Base-by-base conservation (phyloP, 305 asterid species). In the Ajuga reptans region DNA sequence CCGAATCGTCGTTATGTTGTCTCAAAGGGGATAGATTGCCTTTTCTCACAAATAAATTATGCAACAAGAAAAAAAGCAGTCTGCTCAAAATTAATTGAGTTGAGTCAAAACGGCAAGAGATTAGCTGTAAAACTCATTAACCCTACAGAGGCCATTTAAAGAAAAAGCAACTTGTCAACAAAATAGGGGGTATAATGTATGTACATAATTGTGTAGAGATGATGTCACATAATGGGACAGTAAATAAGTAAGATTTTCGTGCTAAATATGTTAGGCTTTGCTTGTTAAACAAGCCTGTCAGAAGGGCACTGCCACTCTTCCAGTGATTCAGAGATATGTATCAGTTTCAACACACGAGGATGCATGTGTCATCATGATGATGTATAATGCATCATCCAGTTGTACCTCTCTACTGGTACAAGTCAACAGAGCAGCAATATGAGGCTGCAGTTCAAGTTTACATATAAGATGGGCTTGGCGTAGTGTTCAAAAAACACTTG, bases 251-350 rank as follows among this genome's bases (percentile, higher is more conserved):
- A 53, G 64, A 74, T 68, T 60, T 58, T 46, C 3, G 69, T 21
- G 64, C 29, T 53, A 52, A 73, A 66, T 31, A 5, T 16, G 41
- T n/a, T 39, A 27, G 59, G 15, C 10, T 42, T 79, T 79, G 78
- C 84, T 72, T 72, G 78, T 72, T 72, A 64, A 76, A 76, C 42
- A 69, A 68, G 78, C 0, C 14, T 79, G 83, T 75, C 83, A 79
- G 83, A 34, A 42, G 29, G 47, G 41, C 63, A 65, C 66, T 50
- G 55, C 46, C 72, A 59, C 54, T 69, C 16, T 64, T 18, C 42
- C 57, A 73, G 76, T 67, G 61, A 53, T 55, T 29, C 66, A 37
- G 66, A 59, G 62, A 14, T 5, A 4, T 49, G 21, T 27, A 64
- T 71, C 74, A 21, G 27, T 21, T 21, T 21, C 1, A 21, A 21